These are phyloP conservation scores for Syncephalis fuscata DNA, from an alignment of 371 early-diverging fungal species.

Conservation along the genomic window DNA sequence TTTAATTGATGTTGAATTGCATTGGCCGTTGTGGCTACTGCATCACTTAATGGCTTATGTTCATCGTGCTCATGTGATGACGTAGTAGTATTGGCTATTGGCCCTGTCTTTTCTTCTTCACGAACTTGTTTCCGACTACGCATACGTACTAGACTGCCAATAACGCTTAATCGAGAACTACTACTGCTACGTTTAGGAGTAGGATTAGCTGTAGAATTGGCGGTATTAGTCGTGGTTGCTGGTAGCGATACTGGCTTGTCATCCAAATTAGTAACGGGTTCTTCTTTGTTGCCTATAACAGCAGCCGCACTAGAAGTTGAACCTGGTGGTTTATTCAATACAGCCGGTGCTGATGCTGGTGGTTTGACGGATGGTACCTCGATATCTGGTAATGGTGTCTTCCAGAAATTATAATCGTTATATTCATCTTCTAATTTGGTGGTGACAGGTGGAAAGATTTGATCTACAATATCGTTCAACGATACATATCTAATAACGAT, in stretches of 20 bases:
- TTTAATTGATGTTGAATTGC: no score
- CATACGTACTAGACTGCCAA: constrained; percentile 5
- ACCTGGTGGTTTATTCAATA: no score
- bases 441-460: constrained; percentile 76
- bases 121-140: constrained; percentile 5
- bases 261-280: no score
- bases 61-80: no score
- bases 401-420: constrained; percentile 85
- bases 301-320: no score
- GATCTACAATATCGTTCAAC: constrained; percentile 86
- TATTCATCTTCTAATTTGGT: constrained; percentile 24
- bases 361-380: constrained; percentile 18
- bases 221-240: no score
- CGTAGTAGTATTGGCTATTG: no score
- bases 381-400: constrained; percentile 26
- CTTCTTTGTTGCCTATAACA: no score
- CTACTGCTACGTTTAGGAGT: background rate
- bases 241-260: no score
- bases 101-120: background rate
- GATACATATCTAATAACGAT: constrained; percentile 42
- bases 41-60: no score
- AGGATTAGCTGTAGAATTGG: background rate
- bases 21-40: no score
- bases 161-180: constrained; percentile 2
- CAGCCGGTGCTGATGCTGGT: no score